These are phyloP conservation scores for Cercophora sp. DNA, from an alignment of 495 filamentous ascomycete genomes.

Conservation along the genomic window DNA sequence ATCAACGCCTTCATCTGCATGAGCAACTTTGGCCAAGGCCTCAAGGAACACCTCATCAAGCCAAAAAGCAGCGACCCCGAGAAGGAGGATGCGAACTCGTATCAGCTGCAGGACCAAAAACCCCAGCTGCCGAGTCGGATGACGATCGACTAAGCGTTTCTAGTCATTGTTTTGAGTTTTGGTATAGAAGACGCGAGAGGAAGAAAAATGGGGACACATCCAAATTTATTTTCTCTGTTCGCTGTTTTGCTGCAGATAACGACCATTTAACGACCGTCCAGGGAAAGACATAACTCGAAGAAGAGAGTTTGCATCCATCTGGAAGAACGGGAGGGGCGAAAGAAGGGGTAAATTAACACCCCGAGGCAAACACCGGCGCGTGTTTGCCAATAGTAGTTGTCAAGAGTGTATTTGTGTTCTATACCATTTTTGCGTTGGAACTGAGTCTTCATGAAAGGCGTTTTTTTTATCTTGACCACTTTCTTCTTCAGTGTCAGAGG, in stretches of 20 bases:
- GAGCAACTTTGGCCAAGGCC: slow-evolving; percentile 82
- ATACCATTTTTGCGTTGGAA: not conserved
- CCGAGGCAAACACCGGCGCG: too few relatives aligned
- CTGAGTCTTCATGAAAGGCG: not conserved
- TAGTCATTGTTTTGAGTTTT: not conserved
- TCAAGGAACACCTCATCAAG: slow-evolving; percentile 79
- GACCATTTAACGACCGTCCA: too few relatives aligned
- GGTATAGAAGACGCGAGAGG: not conserved
- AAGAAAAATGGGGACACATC: not conserved
- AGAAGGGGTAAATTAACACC: too few relatives aligned
- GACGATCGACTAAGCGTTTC: slow-evolving; percentile 71
- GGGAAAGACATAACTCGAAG: too few relatives aligned
- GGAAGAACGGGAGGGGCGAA: too few relatives aligned
- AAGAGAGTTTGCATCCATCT: too few relatives aligned
- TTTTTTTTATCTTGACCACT: not conserved
- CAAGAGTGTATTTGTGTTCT: too few relatives aligned
- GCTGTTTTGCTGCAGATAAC: not conserved
- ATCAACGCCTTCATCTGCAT: slow-evolving; percentile 82
- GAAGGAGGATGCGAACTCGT: slow-evolving; percentile 66
- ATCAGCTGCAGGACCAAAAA: slow-evolving; percentile 58
- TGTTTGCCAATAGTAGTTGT: too few relatives aligned
- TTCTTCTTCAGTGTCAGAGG: not conserved
- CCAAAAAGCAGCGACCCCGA: slow-evolving; percentile 63
- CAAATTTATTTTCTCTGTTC: slow-evolving; percentile 3
- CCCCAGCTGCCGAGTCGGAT: slow-evolving; percentile 66